Evolutionary conservation across 1,284 basidiomycete genomes (phyloP).

Genomic region (Peniophora sp.): DNA sequence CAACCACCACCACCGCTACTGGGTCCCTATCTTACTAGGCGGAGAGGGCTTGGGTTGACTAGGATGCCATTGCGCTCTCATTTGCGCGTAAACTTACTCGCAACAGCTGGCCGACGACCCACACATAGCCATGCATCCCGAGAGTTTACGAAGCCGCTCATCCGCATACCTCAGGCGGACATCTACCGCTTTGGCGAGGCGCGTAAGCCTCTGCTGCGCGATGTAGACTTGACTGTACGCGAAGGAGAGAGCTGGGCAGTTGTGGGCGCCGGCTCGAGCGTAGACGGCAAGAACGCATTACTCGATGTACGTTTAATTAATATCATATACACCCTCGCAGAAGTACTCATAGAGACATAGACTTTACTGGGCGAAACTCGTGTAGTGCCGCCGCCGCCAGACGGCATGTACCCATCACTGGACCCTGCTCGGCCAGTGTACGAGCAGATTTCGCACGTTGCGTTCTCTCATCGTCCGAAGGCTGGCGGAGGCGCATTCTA

Average conservation of each 20-base stretch:
- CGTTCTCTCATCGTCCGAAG: slow-evolving; percentile 61
- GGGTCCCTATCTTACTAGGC: not conserved
- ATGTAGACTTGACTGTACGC: slow-evolving; percentile 52
- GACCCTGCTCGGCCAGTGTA: slow-evolving; percentile 29
- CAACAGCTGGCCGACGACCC: not conserved
- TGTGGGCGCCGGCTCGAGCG: slow-evolving; percentile 44
- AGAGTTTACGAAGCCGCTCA: slow-evolving; percentile 11
- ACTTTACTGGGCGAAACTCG: slow-evolving; percentile 9
- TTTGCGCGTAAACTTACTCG: not conserved
- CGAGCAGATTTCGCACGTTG: slow-evolving; percentile 54
- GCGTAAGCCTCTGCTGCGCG: slow-evolving; percentile 31
- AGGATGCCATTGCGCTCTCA: not conserved
- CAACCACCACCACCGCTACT: not conserved
- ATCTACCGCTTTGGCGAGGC: slow-evolving; percentile 44
- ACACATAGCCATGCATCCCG: not conserved
- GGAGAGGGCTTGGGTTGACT: not conserved
- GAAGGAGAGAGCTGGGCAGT: slow-evolving; percentile 69
- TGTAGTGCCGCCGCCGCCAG: slow-evolving; percentile 39
- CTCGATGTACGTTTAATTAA: slow-evolving; percentile 45
- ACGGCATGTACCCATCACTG: slow-evolving; percentile 71
- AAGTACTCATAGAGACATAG: too few relatives aligned
- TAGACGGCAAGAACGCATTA: slow-evolving; percentile 36
- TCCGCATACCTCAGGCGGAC: slow-evolving; percentile 37
- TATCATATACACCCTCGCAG: too few relatives aligned
- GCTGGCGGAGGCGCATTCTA: slow-evolving; percentile 70